Base-by-base conservation (phyloP, 2,329 filamentous ascomycete species). In the Calonectria multiphialidica region DNA sequence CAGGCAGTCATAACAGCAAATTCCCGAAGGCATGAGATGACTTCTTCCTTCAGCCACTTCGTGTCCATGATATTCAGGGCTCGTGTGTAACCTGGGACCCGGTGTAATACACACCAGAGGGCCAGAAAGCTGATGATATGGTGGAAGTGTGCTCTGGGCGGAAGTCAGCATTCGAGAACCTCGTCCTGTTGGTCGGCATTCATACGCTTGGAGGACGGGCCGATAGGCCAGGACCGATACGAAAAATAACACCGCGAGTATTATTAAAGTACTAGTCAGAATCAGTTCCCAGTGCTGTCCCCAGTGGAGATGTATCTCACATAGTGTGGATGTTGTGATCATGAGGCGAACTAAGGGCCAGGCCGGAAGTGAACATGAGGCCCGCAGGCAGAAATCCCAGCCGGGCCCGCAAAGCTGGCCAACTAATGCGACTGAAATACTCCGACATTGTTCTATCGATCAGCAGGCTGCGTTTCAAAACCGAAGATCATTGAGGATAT, bases 161-260 rank as follows among this genome's bases (percentile, higher is more conserved):
- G 25, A 23, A 47, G 62, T 78, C 64, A 78, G 77, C 72, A 75
- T 61, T 50, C 33, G 28, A 33, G 37, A 57, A 42, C 53, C 44
- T 59, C 42, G 25, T 37, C 45, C 18, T 61, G n/a, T 30, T 23
- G 47, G 69, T 35, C 23, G 37, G 47, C 70, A 61, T 72, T 69
- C 77, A 67, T 78, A 78, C 77, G 72, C 71, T 71, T 74, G 64
- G 30, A 78, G 73, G 6, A 71, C 42, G 21, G 63, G 44, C 45
- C 53, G 69, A 66, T 76, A 66, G 40, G 57, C 49, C 23, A 78
- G 63, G n/a, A 63, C 25, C 30, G 70, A 68, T 37, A 74, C 62
- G 35, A 65, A 50, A 18, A 72, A 74, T 30, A 70, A 74, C 23
- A 77, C 55, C 12, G 42, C n/a, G 53, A 77, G 18, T 28, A 77